A percentile compares a stretch with the other conserved stretches of the same genome.
phyloP scores from a whole-genome alignment of 306 rosid genomes.

The Albizia julibrissin region DNA sequence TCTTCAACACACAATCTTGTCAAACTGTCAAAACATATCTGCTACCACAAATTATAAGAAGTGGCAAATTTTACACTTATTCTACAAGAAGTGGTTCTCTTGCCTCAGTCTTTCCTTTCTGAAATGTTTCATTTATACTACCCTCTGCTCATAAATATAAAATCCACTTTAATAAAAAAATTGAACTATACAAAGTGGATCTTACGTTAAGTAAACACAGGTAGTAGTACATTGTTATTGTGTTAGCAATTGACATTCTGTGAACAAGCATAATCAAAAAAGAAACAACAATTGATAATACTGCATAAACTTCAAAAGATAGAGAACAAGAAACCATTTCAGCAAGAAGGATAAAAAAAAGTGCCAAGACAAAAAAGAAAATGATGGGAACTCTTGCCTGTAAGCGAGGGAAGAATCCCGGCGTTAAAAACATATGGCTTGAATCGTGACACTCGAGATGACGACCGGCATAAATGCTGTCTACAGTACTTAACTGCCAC shows the following conservation, averaged over 20 bases:
- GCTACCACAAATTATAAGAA: background rate
- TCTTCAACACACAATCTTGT: background rate
- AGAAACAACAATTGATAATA: background rate
- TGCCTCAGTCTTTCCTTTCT: background rate
- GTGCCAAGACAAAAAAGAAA: background rate
- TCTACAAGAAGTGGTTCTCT: background rate
- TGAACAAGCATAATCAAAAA: constrained; percentile 14
- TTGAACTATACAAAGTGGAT: too few relatives aligned
- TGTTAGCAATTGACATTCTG: background rate
- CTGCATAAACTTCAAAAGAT: background rate
- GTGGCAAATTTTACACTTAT: background rate
- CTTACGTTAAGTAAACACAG: too few relatives aligned
- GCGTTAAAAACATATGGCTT: constrained; percentile 86
- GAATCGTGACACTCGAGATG: constrained; percentile 97
- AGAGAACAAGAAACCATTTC: background rate
- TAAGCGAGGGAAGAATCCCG: constrained; percentile 91
- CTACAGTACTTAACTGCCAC: constrained; percentile 70
- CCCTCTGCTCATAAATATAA: too few relatives aligned
- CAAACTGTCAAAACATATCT: background rate
- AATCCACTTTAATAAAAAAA: too few relatives aligned
- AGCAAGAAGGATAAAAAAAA: background rate
- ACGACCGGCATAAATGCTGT: constrained; percentile 69
- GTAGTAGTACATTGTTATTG: background rate
- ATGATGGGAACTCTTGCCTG: constrained; percentile 56
- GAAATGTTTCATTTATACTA: background rate